phyloP scores from a whole-genome alignment of 768 basidiomycete species.

The Kondoa subrosea region DNA sequence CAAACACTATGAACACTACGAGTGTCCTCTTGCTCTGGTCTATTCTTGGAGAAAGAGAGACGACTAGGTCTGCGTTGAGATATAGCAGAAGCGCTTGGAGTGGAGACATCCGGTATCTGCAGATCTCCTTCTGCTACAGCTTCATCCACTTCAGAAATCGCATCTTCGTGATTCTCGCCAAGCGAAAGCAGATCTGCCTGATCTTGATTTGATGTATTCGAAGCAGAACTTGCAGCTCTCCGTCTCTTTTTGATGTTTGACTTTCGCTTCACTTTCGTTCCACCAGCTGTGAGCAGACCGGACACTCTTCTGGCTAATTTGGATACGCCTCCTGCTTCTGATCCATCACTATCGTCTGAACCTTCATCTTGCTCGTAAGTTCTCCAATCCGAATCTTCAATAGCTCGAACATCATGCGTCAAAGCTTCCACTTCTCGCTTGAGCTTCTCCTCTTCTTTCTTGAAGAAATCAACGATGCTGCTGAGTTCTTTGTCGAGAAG shows the following conservation, averaged over 20 bases:
- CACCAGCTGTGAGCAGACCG: not conserved
- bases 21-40: too few relatives aligned
- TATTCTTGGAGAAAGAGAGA: too few relatives aligned
- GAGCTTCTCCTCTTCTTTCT: constrained; percentile 55
- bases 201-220: not conserved
- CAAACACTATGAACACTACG: too few relatives aligned
- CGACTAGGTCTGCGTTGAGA: too few relatives aligned
- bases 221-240: not conserved
- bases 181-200: not conserved
- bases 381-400: constrained; percentile 32
- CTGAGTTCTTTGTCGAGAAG: constrained; percentile 64
- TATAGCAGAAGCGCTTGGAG: too few relatives aligned
- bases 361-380: constrained; percentile 28
- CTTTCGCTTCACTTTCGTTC: not conserved
- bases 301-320: constrained; percentile 11
- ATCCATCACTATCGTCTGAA: constrained; percentile 5
- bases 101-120: too few relatives aligned
- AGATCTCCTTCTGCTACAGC: constrained; percentile 5
- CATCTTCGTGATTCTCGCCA: not conserved
- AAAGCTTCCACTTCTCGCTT: constrained; percentile 28
- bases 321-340: constrained; percentile 7
- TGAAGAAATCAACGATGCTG: constrained; percentile 68
- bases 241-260: constrained; percentile 15
- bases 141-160: constrained; percentile 6
- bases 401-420: constrained; percentile 30